phyloP scores from a whole-genome alignment of 192 early-diverging fungal genomes.

The Backusella tuberculispora region DNA sequence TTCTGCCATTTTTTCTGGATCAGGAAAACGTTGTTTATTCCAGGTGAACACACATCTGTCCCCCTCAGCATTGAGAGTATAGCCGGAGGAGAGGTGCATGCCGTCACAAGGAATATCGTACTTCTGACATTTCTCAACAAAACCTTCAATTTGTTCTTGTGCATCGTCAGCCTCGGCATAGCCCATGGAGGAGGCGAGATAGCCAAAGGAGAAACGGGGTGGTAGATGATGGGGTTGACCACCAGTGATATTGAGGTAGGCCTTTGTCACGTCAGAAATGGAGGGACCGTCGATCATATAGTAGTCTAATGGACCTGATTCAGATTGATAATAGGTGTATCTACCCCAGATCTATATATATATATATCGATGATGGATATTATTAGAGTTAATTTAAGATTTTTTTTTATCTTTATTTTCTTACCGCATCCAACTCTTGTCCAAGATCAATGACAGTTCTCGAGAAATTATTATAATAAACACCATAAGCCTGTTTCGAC shows the following conservation, averaged over 20 bases:
- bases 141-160: constrained; percentile 49
- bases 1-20: constrained; percentile 48
- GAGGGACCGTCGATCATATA: constrained; percentile 47
- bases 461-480: constrained; percentile 60
- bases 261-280: constrained; percentile 43
- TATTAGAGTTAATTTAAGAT: background rate
- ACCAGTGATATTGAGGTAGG: constrained; percentile 47
- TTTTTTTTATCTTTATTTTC: background rate
- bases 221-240: constrained; percentile 43
- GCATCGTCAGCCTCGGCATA: constrained; percentile 65
- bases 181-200: constrained; percentile 64
- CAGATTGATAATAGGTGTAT: constrained; percentile 48
- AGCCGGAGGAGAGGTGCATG: constrained; percentile 63
- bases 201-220: constrained; percentile 58
- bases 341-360: constrained; percentile 52
- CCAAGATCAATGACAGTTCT: constrained; percentile 57
- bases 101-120: constrained; percentile 62
- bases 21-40: constrained; percentile 57
- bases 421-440: constrained; percentile 42
- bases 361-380: background rate
- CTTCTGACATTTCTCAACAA: constrained; percentile 44
- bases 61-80: constrained; percentile 49
- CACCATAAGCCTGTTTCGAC: constrained; percentile 47
- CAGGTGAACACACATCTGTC: constrained; percentile 66
- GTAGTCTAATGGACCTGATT: constrained; percentile 48